Evolutionary conservation across 192 early-diverging fungal genomes (phyloP).

Genomic region (Phycomyces blakesleeanus): DNA sequence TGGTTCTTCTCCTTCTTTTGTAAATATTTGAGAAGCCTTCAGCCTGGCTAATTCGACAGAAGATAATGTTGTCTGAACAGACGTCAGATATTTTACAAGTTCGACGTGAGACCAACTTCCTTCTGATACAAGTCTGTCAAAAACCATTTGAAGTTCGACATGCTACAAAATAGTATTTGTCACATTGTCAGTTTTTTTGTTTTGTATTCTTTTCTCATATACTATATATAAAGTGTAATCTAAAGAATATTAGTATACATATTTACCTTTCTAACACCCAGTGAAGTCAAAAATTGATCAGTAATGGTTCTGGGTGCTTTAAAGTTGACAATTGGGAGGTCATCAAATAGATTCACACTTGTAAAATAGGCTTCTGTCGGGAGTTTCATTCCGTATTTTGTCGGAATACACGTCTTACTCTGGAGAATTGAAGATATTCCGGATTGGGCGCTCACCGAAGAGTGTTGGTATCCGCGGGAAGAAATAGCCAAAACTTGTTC

Average conservation of each 20-base stretch:
- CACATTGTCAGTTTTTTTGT: not conserved
- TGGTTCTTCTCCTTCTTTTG: conserved; percentile 40
- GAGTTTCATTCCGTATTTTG: conserved; percentile 60
- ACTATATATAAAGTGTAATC: too few species aligned
- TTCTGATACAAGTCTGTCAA: conserved; percentile 68
- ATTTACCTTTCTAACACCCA: conserved; percentile 79
- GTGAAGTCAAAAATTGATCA: conserved; percentile 53
- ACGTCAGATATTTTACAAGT: conserved; percentile 78
- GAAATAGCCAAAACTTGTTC: conserved; percentile 63
- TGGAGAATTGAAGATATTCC: conserved; percentile 25
- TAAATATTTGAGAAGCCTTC: conserved; percentile 63
- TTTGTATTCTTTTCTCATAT: not conserved
- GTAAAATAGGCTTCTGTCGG: conserved; percentile 75
- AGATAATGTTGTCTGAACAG: conserved; percentile 61
- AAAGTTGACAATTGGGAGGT: conserved; percentile 71
- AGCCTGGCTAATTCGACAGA: conserved; percentile 57
- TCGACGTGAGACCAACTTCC: conserved; percentile 84
- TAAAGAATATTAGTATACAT: not conserved
- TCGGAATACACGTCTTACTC: conserved; percentile 62
- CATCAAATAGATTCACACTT: conserved; percentile 76
- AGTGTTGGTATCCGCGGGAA: conserved; percentile 40
- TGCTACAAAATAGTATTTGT: conserved; percentile 37
- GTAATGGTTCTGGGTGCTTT: conserved; percentile 41
- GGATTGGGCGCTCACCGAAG: conserved; percentile 34
- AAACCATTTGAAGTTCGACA: conserved; percentile 81